Evolutionary conservation across 148 eudicot genomes (phyloP), one percentile per base, ranked within the genome.

Genomic region (Pharnaceum exiguum): DNA sequence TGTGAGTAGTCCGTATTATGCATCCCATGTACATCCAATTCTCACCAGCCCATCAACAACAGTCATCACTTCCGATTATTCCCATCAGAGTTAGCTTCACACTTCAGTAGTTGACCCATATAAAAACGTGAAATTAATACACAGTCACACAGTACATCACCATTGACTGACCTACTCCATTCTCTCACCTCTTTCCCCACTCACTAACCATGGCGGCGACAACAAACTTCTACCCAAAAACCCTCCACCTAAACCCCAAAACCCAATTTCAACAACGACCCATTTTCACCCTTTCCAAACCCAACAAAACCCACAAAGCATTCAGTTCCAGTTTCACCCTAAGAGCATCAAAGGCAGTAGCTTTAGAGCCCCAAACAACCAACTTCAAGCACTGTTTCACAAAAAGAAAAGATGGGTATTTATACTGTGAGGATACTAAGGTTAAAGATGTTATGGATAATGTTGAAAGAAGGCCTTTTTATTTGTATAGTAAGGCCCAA

Each of bases 391-490:
- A 83, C 32, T 80, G 82, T 64, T 93, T 85, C 57, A 37, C 66
- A 18, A 88, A 88, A 73, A 36, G 45, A 3, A 80, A 73, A 25
- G 96, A 93, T 81, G 98, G 96, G 46, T 83, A 65, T 61, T 77
- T 93, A 82, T 88, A 81, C 27, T 85, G 90, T 59, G 98, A 88
- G 73, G 89, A 79, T n/a, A 42, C 74, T 55, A 83, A 76, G 70
- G 98, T 93, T 22, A 60, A 83, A 62, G 90, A 88, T 15, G 51
- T 88, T 26, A 83, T 93, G 90, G 86, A 88, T 5, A 68, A 24
- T 15, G 96, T 80, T 44, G 99, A 93, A 3, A 93, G 71, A 19
- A 72, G 96, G 67, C 99, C 95, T 1, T 93, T 88, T 72, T 93
- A 88, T 70, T 51, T 93, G 38, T 93, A 93, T 50, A 93, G 96